These are phyloP conservation scores for Lenzites betulinus DNA, from an alignment of 768 basidiomycete species.

Conservation along the genomic window DNA sequence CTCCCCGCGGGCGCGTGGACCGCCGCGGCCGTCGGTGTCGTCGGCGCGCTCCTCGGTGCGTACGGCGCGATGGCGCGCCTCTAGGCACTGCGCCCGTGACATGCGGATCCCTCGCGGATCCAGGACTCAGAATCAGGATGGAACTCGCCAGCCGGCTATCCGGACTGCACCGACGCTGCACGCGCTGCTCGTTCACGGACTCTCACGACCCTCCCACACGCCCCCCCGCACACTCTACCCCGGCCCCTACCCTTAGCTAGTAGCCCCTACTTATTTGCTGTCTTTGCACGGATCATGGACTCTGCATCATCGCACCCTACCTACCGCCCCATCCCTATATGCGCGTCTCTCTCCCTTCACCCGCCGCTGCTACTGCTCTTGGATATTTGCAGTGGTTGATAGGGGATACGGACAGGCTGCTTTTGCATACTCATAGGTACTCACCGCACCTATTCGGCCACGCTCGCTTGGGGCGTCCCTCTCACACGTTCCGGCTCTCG, in stretches of 20 bases:
- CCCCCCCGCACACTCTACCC: background rate
- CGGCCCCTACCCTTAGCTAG: background rate
- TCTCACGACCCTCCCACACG: background rate
- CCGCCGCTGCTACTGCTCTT: background rate
- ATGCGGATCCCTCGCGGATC: too few species aligned
- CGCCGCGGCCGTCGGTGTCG: conserved; percentile 38
- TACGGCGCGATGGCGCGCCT: conserved; percentile 21
- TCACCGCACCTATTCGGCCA: too few species aligned
- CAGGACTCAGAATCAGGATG: background rate
- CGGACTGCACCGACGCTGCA: background rate
- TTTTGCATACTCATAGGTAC: too few species aligned
- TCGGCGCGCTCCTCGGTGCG: conserved; percentile 41
- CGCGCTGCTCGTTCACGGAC: conserved; percentile 1
- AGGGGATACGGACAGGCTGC: too few species aligned
- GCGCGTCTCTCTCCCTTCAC: background rate
- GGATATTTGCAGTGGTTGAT: too few species aligned
- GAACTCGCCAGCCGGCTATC: background rate
- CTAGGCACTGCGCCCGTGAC: too few species aligned
- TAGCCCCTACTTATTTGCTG: background rate
- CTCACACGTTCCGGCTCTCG: too few species aligned
- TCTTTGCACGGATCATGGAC: conserved; percentile 12
- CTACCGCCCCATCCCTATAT: too few species aligned
- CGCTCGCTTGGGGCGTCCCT: background rate
- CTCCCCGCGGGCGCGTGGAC: conserved; percentile 35
- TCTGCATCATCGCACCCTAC: background rate